phyloP scores from a whole-genome alignment of 139 green algal genomes.

The Micractinium sp. region DNA sequence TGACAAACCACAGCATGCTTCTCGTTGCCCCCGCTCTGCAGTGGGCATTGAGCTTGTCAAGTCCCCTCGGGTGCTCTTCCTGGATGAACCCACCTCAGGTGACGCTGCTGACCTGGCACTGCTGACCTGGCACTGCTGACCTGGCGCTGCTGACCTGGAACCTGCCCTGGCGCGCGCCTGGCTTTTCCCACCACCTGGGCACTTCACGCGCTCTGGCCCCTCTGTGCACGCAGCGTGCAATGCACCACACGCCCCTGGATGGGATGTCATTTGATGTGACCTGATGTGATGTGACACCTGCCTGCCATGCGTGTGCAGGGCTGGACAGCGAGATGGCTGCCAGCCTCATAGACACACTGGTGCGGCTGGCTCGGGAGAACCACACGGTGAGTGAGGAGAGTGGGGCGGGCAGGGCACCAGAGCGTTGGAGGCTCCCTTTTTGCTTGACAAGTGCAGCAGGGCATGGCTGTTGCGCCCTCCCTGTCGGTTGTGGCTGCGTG shows the following conservation, averaged over 20 bases:
- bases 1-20: background rate
- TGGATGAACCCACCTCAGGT: conserved; percentile 76
- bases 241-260: too few species aligned
- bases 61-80: conserved; percentile 68
- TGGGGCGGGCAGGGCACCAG: too few species aligned
- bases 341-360: conserved; percentile 57
- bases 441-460: too few species aligned
- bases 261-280: too few species aligned
- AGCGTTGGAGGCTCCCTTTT: too few species aligned
- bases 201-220: too few species aligned
- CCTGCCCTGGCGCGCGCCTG: background rate
- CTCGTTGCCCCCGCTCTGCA: background rate
- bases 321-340: conserved; percentile 83
- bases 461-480: too few species aligned
- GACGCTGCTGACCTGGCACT: too few species aligned
- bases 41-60: conserved; percentile 78
- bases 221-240: too few species aligned
- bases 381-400: conserved; percentile 61
- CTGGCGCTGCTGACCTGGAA: background rate
- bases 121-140: background rate
- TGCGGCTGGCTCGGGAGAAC: conserved; percentile 51
- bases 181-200: too few species aligned
- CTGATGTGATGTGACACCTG: too few species aligned
- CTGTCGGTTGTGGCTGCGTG: too few species aligned
- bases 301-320: conserved; percentile 16